A percentile compares a stretch with the other conserved stretches of the same genome.
These are phyloP conservation scores for Goffeauzyma gilvescens DNA, from an alignment of 768 basidiomycete species.

Conservation along the genomic window DNA sequence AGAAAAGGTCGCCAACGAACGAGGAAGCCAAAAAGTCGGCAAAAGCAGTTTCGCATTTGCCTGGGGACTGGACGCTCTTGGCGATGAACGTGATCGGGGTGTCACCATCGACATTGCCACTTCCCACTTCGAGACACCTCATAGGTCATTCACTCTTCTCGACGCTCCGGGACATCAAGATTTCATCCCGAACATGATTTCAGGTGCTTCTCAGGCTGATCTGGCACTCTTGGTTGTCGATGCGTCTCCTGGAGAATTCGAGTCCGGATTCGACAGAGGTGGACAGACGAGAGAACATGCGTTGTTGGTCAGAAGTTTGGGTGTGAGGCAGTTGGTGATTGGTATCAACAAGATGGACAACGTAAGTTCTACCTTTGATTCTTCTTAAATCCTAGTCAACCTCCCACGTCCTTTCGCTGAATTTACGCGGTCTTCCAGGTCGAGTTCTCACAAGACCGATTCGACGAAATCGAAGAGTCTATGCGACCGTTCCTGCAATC, in stretches of 20 bases:
- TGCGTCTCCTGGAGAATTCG: conserved; percentile 75
- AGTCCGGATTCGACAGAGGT: conserved; percentile 80
- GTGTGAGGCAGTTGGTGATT: conserved; percentile 74
- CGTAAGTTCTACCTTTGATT: conserved; percentile 35
- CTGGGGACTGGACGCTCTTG: conserved; percentile 84
- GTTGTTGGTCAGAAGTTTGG: conserved; percentile 72
- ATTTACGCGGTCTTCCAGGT: conserved; percentile 40
- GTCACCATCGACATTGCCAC: conserved; percentile 95
- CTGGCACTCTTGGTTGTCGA: conserved; percentile 86
- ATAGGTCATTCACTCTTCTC: conserved; percentile 70
- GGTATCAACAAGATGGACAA: conserved; percentile 91
- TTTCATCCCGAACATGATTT: conserved; percentile 99
- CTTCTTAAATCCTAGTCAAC: background rate
- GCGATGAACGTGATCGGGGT: conserved; percentile 88
- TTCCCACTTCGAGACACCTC: conserved; percentile 53
- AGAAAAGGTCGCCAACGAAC: conserved; percentile 60
- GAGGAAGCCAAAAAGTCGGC: conserved; percentile 70
- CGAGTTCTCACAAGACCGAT: conserved; percentile 64
- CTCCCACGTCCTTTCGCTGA: background rate
- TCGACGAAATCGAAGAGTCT: conserved; percentile 57
- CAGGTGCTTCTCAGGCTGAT: conserved; percentile 91
- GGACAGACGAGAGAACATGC: conserved; percentile 94
- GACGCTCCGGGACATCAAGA: conserved; percentile 96
- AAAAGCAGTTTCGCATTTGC: conserved; percentile 96
- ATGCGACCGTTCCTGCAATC: conserved; percentile 66